Base-by-base conservation (phyloP, 139 green algal genomes). In the Diplosphaera chodatii region DNA sequence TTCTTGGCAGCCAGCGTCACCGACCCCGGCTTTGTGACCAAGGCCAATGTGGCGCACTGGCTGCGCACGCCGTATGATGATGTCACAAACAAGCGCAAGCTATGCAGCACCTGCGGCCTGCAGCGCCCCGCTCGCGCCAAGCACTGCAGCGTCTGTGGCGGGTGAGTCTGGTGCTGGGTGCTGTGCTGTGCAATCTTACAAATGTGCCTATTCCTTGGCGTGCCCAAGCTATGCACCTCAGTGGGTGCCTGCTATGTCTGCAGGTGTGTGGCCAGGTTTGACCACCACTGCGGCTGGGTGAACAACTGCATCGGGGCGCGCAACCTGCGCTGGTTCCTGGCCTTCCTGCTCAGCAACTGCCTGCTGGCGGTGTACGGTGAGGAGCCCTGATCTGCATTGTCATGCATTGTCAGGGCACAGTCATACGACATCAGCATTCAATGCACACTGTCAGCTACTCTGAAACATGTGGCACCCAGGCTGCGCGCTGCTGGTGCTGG, bases 241-340 rank as follows among this genome's bases (percentile, higher is more conserved):
- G 22, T 8, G 4, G 55, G 55, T 18, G n/a, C 55, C 55, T 64
- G 10, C 16, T 28, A 15, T 33, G 8, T 63, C 32, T 56, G 40
- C 74, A 89, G 84, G 70, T 96, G 89, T 30, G 80, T 91, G 4
- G 78, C 77, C 0, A 68, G 82, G 3, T 85, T 88, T 70, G 90
- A 95, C 70, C 90, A 95, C 73, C 84, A 92, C 74, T 95, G 90
- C 70, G 79, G 73, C 23, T 96, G 90, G 90, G 77, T 93, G 40
- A 94, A 91, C 80, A 90, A 84, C 70, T 90, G 82, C 67, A 81
- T 96, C 27, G 90, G 90, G 18, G 67, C 84, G 67, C 64, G 56
- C 64, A 96, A 92, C 65, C 75, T 84, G 68, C 72, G 77, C 23
- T 83, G 67, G 32, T 92, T 92, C 71, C 63, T 92, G 34, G 64